Evolutionary conservation across 164 flowering plant species (phyloP).

Genomic region (Berberis vulgaris): DNA sequence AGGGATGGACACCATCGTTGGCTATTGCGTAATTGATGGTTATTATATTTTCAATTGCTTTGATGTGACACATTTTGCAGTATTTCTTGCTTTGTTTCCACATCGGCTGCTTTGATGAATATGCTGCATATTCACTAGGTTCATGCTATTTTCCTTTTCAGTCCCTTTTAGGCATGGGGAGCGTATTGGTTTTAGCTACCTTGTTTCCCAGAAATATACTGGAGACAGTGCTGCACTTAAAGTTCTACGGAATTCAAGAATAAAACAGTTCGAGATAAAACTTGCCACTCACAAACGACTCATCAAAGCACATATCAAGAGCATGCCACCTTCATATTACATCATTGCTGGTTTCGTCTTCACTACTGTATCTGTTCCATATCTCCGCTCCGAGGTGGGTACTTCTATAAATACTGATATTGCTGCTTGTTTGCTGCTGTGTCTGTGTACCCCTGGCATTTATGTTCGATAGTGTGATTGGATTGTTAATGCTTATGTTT

Average conservation of each 20-base stretch:
- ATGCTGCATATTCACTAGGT: not conserved
- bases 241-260: conserved; percentile 62
- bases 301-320: conserved; percentile 65
- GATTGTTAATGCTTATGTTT: not conserved
- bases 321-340: conserved; percentile 83
- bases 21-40: too few species aligned
- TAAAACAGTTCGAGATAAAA: conserved; percentile 43
- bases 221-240: conserved; percentile 64
- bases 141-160: conserved; percentile 25
- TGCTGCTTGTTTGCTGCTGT: not conserved
- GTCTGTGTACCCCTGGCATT: not conserved
- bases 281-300: conserved; percentile 58
- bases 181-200: conserved; percentile 96
- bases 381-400: conserved; percentile 84
- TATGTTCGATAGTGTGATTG: not conserved
- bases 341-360: conserved; percentile 89
- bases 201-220: conserved; percentile 87
- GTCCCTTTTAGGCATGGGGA: conserved; percentile 97
- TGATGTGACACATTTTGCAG: not conserved
- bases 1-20: too few species aligned
- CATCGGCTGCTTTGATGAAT: not conserved
- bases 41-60: too few species aligned
- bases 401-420: not conserved
- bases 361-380: conserved; percentile 69
- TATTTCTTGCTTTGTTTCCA: not conserved